phyloP scores from a whole-genome alignment of 345 rosid genomes.

The Brassica carinata region DNA sequence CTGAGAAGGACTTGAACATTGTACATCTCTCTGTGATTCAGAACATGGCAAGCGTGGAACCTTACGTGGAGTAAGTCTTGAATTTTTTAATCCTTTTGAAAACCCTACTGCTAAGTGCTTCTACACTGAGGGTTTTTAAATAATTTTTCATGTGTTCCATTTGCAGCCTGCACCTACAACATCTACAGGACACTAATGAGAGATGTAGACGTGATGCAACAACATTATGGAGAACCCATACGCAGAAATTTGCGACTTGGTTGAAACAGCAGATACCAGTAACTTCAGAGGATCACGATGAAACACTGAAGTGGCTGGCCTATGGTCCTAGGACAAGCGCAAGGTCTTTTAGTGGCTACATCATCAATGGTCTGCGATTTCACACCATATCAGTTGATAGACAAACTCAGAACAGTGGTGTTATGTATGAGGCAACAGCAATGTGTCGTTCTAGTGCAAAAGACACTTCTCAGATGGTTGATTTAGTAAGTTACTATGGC shows the following conservation, averaged over 20 bases:
- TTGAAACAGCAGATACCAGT: not conserved
- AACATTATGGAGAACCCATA: not conserved
- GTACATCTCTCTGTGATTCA: too few species aligned
- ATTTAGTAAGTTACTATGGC: not conserved
- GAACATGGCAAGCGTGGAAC: too few species aligned
- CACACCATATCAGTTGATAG: not conserved
- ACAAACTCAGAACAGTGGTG: not conserved
- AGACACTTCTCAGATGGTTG: not conserved
- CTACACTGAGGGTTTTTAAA: not conserved
- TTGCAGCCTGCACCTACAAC: not conserved
- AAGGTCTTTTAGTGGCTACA: not conserved
- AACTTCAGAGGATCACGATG: not conserved
- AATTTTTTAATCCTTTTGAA: not conserved
- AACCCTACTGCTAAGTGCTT: not conserved
- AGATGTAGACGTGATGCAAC: slow-evolving; percentile 4
- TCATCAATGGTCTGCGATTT: not conserved
- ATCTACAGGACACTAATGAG: not conserved
- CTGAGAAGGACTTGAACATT: too few species aligned
- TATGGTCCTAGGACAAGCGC: not conserved
- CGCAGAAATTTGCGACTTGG: not conserved
- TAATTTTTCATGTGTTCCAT: not conserved
- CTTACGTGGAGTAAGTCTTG: too few species aligned
- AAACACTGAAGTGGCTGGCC: not conserved
- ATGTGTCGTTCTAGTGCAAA: not conserved
- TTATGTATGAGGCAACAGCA: not conserved